These are phyloP conservation scores for Amanita muscaria DNA, from an alignment of 768 basidiomycete species.

Conservation along the genomic window DNA sequence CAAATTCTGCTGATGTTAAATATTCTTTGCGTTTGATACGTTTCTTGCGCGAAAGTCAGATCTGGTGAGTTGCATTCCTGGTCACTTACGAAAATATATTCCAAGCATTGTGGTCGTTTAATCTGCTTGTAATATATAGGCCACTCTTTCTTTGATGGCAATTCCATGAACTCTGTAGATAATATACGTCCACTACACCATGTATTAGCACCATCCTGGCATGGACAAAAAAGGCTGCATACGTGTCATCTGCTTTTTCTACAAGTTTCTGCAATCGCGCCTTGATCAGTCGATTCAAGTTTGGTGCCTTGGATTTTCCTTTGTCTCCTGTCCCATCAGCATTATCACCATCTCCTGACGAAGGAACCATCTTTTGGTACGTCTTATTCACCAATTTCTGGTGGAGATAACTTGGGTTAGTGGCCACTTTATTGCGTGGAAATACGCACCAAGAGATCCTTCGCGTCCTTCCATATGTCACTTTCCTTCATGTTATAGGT, in stretches of 20 bases:
- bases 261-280: constrained; percentile 62
- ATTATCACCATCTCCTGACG: constrained; percentile 31
- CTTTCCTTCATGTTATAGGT: constrained; percentile 77
- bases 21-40: constrained; percentile 79
- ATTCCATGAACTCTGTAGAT: constrained; percentile 73
- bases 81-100: constrained; percentile 60
- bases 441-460: constrained; percentile 57
- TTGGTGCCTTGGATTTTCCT: constrained; percentile 50
- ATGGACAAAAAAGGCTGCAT: constrained; percentile 18
- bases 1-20: constrained; percentile 55
- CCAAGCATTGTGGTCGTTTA: constrained; percentile 69
- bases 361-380: constrained; percentile 37
- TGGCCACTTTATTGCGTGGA: neutral
- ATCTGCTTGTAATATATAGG: constrained; percentile 75
- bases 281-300: constrained; percentile 59
- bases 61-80: constrained; percentile 4
- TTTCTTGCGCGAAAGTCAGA: constrained; percentile 42
- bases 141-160: constrained; percentile 75
- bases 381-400: constrained; percentile 46
- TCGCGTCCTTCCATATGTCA: constrained; percentile 75
- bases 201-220: neutral
- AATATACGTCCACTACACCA: constrained; percentile 53
- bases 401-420: neutral
- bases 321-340: constrained; percentile 28
- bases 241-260: constrained; percentile 65